Evolutionary conservation across 2,329 filamentous ascomycete species (phyloP), one percentile per base, ranked within the genome.

Genomic region (Penicillium sp.): DNA sequence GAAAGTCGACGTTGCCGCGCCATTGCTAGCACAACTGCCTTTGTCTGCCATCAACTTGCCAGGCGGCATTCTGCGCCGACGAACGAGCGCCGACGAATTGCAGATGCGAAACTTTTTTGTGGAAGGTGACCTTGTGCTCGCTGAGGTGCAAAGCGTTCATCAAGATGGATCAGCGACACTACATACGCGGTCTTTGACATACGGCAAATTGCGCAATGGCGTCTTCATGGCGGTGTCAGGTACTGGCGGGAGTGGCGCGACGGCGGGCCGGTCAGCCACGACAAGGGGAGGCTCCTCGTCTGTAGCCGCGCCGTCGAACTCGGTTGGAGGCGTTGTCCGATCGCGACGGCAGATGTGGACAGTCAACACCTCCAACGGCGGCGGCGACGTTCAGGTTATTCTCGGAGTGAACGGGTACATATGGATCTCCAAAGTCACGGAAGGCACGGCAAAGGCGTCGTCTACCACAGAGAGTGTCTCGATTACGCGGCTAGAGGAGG

Each of bases 101-200:
- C 94, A 97, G 75, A 97, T 99, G 74, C 85, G 94, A 51, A 90
- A 86, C n/a, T 99, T 97, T 75, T 97, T 99, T 77, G 87, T 88
- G 55, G 94, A 99, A 74, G 94, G 94, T 12, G 94, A 99, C 71
- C 77, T 99, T 52, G 78, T 99, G 16, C 90, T 97, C 18, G 94
- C 94, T 1, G 94, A 99, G 76, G 94, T 99, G 55, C 94, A 99
- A 80, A 84, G 85, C 64, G 79, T 99, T 55, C 90, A 91, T 71
- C 82, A 85, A 57, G 93, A 97, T 74, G 93, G 92, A 57, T 87
- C 85, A 1, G 92, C 94, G 0, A 87, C 87, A 57, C 79, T 99
- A 68, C 94, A 99, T 76, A 97, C 94, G 8, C 85, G 94, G 59
- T 89, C 85, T 62, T 76, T 97, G 68, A 92, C 93, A 70, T 99